Conservation (phyloP, 2,329 filamentous ascomycete species). For the Xylariaceae sp. region DNA sequence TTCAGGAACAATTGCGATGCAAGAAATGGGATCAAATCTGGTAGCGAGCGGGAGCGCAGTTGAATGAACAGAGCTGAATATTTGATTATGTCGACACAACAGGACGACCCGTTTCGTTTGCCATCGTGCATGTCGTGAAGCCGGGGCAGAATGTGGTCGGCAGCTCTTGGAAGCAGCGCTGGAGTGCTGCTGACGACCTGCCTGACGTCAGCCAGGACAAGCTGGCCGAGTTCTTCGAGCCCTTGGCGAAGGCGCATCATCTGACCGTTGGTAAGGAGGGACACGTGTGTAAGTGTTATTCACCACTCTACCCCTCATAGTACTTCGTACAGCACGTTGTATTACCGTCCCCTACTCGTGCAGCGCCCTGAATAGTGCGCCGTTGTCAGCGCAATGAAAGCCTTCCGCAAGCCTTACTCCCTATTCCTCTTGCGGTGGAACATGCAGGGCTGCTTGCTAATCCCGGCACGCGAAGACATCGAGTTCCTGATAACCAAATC, state of each 20-base stretch:
- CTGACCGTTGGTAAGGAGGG: slow-evolving; percentile 26
- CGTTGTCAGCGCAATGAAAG: not conserved
- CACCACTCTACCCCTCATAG: not conserved
- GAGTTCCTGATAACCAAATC: slow-evolving; percentile 27
- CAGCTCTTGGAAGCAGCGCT: slow-evolving; percentile 26
- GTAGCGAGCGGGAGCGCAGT: not conserved
- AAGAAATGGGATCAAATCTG: not conserved
- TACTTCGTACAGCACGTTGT: not conserved
- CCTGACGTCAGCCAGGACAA: slow-evolving; percentile 22
- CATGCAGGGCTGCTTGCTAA: slow-evolving; percentile 1
- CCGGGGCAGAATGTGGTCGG: slow-evolving; percentile 24
- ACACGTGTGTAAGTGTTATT: slow-evolving; percentile 25
- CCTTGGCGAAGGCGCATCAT: slow-evolving; percentile 25
- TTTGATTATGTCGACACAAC: not conserved
- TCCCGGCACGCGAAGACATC: slow-evolving; percentile 19
- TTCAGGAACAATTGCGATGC: not conserved
- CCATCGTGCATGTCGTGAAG: slow-evolving; percentile 24
- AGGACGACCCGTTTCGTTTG: slow-evolving; percentile 24
- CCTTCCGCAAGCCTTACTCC: not conserved
- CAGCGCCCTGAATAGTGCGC: not conserved
- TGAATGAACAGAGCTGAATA: not conserved
- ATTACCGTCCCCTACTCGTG: not conserved
- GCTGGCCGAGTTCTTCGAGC: slow-evolving; percentile 27
- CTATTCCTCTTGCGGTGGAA: not conserved
- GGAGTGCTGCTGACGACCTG: slow-evolving; percentile 23